Conservation (phyloP, 208 protist genomes). For the Porcisia deanei region DNA sequence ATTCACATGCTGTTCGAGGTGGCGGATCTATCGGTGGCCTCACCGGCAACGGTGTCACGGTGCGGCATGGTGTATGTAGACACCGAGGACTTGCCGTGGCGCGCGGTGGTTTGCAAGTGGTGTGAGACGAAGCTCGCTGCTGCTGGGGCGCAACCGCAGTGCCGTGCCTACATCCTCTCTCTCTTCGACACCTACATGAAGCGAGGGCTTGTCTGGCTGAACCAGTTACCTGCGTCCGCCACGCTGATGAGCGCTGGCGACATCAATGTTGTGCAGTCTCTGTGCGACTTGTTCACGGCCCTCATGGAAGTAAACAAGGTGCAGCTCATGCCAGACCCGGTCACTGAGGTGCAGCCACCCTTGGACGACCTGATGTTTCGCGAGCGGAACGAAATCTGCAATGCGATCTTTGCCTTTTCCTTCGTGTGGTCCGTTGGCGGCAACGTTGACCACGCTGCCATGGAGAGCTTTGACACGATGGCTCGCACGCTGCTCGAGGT, state of each 20-base stretch:
- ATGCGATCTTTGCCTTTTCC: conserved; percentile 93
- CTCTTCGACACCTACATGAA: conserved; percentile 91
- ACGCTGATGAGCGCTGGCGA: conserved; percentile 89
- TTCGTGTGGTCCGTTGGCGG: conserved; percentile 97
- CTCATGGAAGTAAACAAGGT: conserved; percentile 79
- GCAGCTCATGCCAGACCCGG: conserved; percentile 70
- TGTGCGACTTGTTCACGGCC: conserved; percentile 93
- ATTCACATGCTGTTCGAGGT: conserved; percentile 98
- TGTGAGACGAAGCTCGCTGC: conserved; percentile 69
- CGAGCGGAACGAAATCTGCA: conserved; percentile 89
- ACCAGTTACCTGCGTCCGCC: conserved; percentile 46
- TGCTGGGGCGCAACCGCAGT: conserved; percentile 53
- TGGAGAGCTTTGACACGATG: conserved; percentile 94
- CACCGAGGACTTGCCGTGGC: conserved; percentile 92
- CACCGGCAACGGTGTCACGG: conserved; percentile 97
- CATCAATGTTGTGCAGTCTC: conserved; percentile 92
- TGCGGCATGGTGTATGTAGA: conserved; percentile 99
- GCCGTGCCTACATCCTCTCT: conserved; percentile 81
- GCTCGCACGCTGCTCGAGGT: conserved; percentile 83
- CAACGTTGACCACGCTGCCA: conserved; percentile 86
- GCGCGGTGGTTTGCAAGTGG: conserved; percentile 92
- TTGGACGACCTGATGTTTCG: conserved; percentile 73
- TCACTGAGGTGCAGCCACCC: conserved; percentile 32
- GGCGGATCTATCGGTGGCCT: conserved; percentile 96
- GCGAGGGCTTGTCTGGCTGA: conserved; percentile 90